A percentile compares a stretch with the other conserved stretches of the same genome.
Conservation (phyloP, 805 yeast genomes). For the Pichia occidentalis region DNA sequence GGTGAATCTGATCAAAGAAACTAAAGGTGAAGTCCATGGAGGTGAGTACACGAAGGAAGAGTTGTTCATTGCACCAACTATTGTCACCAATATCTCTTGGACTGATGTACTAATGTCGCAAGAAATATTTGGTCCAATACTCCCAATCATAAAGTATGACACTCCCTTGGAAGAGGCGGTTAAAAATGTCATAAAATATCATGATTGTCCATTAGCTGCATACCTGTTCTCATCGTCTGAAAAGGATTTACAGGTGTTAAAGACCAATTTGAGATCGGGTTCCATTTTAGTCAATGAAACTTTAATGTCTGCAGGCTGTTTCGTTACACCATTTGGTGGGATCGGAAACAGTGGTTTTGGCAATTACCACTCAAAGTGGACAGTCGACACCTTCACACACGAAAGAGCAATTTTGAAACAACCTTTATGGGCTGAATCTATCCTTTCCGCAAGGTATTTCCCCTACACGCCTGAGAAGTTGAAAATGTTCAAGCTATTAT, state of each 20-base stretch:
- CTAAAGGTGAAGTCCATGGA: slow-evolving; percentile 53
- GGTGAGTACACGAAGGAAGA: slow-evolving; percentile 33
- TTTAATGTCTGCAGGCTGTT: slow-evolving; percentile 60
- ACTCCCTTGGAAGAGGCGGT: slow-evolving; percentile 35
- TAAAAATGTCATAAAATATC: slow-evolving; percentile 36
- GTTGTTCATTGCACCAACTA: slow-evolving; percentile 63
- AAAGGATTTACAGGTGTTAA: slow-evolving; percentile 1
- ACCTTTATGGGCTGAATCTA: slow-evolving; percentile 58
- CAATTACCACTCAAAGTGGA: slow-evolving; percentile 67
- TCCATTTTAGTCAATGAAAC: slow-evolving; percentile 63
- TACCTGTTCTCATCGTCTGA: slow-evolving; percentile 32
- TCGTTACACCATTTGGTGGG: slow-evolving; percentile 81
- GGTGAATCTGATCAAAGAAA: slow-evolving; percentile 33
- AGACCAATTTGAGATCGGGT: slow-evolving; percentile 51
- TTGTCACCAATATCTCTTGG: slow-evolving; percentile 57
- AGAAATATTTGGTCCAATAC: slow-evolving; percentile 81
- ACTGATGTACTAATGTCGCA: slow-evolving; percentile 65
- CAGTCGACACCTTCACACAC: slow-evolving; percentile 71
- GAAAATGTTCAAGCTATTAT: slow-evolving; percentile 8
- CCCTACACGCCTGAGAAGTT: slow-evolving; percentile 41
- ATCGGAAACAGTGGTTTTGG: slow-evolving; percentile 82
- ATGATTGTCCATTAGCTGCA: slow-evolving; percentile 76
- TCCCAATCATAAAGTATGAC: slow-evolving; percentile 59
- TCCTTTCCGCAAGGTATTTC: slow-evolving; percentile 55
- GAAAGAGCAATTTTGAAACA: slow-evolving; percentile 61